phyloP scores from a whole-genome alignment of 2,329 filamentous ascomycete genomes.

The Talaromyces piceae region DNA sequence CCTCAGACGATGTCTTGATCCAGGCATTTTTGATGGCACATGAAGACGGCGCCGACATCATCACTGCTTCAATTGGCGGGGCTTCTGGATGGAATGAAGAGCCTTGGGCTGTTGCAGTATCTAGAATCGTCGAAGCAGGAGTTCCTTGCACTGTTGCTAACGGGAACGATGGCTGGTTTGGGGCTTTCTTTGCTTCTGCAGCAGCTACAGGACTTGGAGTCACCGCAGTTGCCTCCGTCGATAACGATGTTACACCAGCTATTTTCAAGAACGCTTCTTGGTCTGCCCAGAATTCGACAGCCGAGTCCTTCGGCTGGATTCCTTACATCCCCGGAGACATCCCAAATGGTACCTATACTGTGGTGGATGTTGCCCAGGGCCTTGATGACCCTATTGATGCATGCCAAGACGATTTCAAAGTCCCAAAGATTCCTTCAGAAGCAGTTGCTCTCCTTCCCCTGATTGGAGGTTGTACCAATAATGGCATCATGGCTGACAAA shows the following conservation, averaged over 20 bases:
- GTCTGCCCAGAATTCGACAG: slow-evolving; percentile 19
- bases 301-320: slow-evolving; percentile 25
- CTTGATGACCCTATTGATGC: slow-evolving; percentile 43
- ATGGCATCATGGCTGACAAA: slow-evolving; percentile 48
- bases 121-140: slow-evolving; percentile 10
- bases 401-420: slow-evolving; percentile 45
- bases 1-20: slow-evolving; percentile 52
- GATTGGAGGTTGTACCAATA: slow-evolving; percentile 46
- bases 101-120: slow-evolving; percentile 11
- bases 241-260: slow-evolving; percentile 27
- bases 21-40: slow-evolving; percentile 54
- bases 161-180: slow-evolving; percentile 45
- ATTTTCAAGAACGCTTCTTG: slow-evolving; percentile 20
- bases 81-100: slow-evolving; percentile 27
- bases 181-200: slow-evolving; percentile 41
- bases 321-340: slow-evolving; percentile 27
- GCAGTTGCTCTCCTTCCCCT: slow-evolving; percentile 55
- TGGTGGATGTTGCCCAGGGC: slow-evolving; percentile 37
- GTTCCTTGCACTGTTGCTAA: slow-evolving; percentile 20
- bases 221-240: slow-evolving; percentile 41
- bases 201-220: slow-evolving; percentile 39
- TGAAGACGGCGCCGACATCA: slow-evolving; percentile 45
- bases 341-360: slow-evolving; percentile 34
- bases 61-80: slow-evolving; percentile 29
- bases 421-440: slow-evolving; percentile 51